A percentile compares a stretch with the other conserved stretches of the same genome.
Evolutionary conservation across 1,139 yeast genomes (phyloP).

Genomic region (Kodamaea arcana): DNA sequence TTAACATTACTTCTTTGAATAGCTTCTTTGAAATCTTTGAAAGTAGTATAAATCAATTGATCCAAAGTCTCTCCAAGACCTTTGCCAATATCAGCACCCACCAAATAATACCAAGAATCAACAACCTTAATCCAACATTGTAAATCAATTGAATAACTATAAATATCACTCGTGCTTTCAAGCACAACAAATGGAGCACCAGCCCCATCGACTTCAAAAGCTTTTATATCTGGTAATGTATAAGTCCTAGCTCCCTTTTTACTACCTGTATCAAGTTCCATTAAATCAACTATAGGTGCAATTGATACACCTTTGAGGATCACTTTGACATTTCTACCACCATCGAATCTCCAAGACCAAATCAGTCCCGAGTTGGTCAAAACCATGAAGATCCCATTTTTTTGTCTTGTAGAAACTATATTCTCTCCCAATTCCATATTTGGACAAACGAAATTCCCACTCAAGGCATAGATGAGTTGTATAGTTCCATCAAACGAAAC

Average conservation of each 20-base stretch:
- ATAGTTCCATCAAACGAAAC: conserved; percentile 68
- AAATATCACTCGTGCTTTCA: conserved; percentile 35
- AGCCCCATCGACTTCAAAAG: conserved; percentile 29
- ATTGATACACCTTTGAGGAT: conserved; percentile 43
- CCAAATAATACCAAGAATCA: conserved; percentile 46
- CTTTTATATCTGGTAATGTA: conserved; percentile 24
- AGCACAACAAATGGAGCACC: conserved; percentile 44
- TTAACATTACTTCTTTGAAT: conserved; percentile 17
- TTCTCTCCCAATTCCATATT: conserved; percentile 58
- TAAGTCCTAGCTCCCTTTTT: conserved; percentile 4
- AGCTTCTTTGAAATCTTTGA: conserved; percentile 19
- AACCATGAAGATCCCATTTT: conserved; percentile 50
- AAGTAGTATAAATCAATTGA: conserved; percentile 12
- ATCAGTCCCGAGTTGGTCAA: conserved; percentile 47
- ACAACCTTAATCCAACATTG: conserved; percentile 44
- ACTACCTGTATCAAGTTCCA: conserved; percentile 10
- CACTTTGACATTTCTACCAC: conserved; percentile 17
- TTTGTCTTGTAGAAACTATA: conserved; percentile 51
- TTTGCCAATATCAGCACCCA: conserved; percentile 7
- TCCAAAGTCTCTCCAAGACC: conserved; percentile 5
- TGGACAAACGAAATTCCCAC: conserved; percentile 50
- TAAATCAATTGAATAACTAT: conserved; percentile 35
- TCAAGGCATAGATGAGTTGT: conserved; percentile 65
- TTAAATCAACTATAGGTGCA: conserved; percentile 46
- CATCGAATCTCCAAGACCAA: conserved; percentile 40